Percentiles rank a stretch among this genome's conserved stretches.
phyloP scores from a whole-genome alignment of 2,329 filamentous ascomycete species.

The Bretziella fagacearum region DNA sequence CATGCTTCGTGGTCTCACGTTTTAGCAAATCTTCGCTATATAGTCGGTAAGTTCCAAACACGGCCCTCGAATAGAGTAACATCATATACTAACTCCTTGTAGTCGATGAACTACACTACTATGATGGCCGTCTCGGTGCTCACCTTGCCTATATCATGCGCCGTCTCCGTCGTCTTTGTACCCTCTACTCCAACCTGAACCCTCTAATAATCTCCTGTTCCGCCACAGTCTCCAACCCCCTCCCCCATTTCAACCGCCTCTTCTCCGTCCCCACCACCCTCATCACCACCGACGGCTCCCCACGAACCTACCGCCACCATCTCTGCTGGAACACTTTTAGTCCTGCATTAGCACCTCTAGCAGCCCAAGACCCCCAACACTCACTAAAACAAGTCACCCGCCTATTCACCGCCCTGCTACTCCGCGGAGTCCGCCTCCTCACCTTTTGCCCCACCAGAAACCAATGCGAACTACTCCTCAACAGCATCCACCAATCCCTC shows the following conservation, averaged over 20 bases:
- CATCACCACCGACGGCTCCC: constrained; percentile 83
- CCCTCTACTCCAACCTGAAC: constrained; percentile 68
- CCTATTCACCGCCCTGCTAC: constrained; percentile 74
- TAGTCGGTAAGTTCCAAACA: constrained; percentile 41
- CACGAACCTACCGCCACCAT: constrained; percentile 26
- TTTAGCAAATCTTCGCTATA: constrained; percentile 73
- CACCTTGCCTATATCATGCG: constrained; percentile 94
- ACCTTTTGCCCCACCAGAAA: constrained; percentile 81
- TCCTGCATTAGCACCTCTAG: not conserved
- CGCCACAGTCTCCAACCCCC: constrained; percentile 84
- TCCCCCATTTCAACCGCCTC: constrained; percentile 83
- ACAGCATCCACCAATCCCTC: constrained; percentile 64
- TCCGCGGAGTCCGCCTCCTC: constrained; percentile 80
- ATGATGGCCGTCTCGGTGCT: constrained; percentile 85
- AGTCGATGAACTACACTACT: constrained; percentile 84
- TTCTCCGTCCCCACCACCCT: constrained; percentile 71
- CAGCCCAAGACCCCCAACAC: constrained; percentile 6
- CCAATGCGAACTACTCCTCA: constrained; percentile 71
- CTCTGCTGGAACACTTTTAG: constrained; percentile 11
- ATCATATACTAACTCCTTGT: constrained; percentile 8
- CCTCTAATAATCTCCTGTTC: constrained; percentile 77
- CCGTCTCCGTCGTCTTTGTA: constrained; percentile 69
- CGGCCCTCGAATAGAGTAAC: not conserved
- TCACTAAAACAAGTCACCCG: constrained; percentile 54
- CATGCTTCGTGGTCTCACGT: constrained; percentile 81